Percentiles rank a stretch among this genome's conserved stretches.
These are phyloP conservation scores for Haplosporangium sp. DNA, from an alignment of 371 early-diverging fungal species.

Conservation along the genomic window DNA sequence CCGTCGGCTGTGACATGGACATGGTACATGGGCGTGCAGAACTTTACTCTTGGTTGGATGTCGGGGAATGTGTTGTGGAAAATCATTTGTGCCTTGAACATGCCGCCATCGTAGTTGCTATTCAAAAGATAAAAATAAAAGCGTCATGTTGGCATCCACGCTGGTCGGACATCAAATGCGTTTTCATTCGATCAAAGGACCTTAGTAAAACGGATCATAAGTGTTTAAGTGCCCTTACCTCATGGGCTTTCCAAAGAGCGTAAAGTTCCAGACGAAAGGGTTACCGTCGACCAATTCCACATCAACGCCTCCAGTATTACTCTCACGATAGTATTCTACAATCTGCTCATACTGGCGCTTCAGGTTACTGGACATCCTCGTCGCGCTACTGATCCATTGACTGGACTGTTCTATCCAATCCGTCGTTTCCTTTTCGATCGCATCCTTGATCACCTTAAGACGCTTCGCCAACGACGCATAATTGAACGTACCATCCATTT, in stretches of 20 bases:
- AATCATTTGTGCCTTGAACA: conserved; percentile 62
- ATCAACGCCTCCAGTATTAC: conserved; percentile 56
- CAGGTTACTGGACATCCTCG: conserved; percentile 60
- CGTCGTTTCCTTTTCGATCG: conserved; percentile 57
- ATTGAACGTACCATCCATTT: conserved; percentile 63
- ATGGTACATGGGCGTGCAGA: conserved; percentile 65
- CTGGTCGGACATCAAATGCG: neutral
- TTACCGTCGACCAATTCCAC: conserved; percentile 64
- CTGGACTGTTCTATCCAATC: conserved; percentile 58
- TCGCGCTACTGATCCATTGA: conserved; percentile 57
- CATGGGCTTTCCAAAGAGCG: conserved; percentile 59
- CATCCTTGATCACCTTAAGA: conserved; percentile 54
- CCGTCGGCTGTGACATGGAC: conserved; percentile 65
- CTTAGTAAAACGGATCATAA: neutral
- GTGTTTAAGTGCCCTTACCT: conserved; percentile 26
- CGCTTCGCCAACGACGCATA: conserved; percentile 57
- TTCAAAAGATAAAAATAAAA: neutral
- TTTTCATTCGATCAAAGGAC: neutral
- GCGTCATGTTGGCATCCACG: too few relatives aligned
- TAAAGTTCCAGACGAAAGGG: conserved; percentile 66
- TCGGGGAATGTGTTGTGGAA: conserved; percentile 67
- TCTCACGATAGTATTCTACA: conserved; percentile 54
- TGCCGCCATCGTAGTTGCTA: conserved; percentile 64
- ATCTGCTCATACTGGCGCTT: conserved; percentile 64
- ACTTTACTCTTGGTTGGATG: conserved; percentile 61